phyloP scores from a whole-genome alignment of 805 yeast genomes.

The Saturnispora serradocipensis region DNA sequence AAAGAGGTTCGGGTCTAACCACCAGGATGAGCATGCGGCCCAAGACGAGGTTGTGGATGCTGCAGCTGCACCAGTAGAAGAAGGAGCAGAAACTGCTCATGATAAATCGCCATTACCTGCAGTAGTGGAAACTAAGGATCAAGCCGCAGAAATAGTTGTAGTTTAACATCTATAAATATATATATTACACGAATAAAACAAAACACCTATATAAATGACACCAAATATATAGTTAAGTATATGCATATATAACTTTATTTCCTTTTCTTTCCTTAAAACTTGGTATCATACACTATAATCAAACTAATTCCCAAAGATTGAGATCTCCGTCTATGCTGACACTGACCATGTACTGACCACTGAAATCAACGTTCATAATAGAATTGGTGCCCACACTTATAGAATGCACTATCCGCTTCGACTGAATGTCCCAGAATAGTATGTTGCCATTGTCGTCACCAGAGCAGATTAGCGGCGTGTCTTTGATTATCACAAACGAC shows the following conservation, averaged over 20 bases:
- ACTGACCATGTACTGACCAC: slow-evolving; percentile 29
- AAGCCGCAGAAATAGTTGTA: slow-evolving; percentile 16
- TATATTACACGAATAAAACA: neutral
- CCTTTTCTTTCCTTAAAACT: neutral
- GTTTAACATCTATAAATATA: neutral
- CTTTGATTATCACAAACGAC: slow-evolving; percentile 35
- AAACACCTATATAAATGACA: neutral
- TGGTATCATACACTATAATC: neutral
- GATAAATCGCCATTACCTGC: slow-evolving; percentile 8
- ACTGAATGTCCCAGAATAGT: slow-evolving; percentile 59
- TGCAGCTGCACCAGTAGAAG: neutral
- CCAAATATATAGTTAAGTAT: neutral
- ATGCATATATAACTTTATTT: neutral
- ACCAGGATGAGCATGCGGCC: slow-evolving; percentile 7
- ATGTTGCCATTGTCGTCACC: slow-evolving; percentile 52
- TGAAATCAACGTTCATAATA: slow-evolving; percentile 35
- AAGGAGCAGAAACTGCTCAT: neutral
- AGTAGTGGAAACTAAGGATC: slow-evolving; percentile 4
- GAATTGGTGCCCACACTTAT: slow-evolving; percentile 12
- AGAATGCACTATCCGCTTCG: slow-evolving; percentile 36
- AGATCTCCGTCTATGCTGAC: slow-evolving; percentile 26
- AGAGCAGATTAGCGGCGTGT: slow-evolving; percentile 39
- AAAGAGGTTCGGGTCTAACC: slow-evolving; percentile 21
- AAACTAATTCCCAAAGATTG: neutral
- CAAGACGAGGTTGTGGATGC: slow-evolving; percentile 8